phyloP scores from a whole-genome alignment of 2,329 filamentous ascomycete species.

The Cytospora chrysosperma region DNA sequence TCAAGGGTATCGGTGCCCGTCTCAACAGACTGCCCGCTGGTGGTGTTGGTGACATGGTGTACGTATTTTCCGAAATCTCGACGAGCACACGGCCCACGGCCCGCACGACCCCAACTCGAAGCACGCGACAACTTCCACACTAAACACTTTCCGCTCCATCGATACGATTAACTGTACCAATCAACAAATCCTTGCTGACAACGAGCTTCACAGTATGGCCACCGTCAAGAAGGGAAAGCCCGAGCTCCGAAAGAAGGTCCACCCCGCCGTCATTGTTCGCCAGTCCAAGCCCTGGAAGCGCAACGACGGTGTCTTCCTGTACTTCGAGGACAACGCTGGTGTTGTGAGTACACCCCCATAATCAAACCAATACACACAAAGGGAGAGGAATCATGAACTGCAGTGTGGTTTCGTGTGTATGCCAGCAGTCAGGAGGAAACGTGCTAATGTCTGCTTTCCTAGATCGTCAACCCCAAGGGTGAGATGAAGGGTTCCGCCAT shows the following conservation, averaged over 20 bases:
- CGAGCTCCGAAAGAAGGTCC: slow-evolving; percentile 99
- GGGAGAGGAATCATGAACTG: not conserved
- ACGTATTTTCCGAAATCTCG: slow-evolving; percentile 16
- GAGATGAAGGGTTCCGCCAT: slow-evolving; percentile 99
- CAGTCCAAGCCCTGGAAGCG: slow-evolving; percentile 99
- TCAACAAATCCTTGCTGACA: slow-evolving; percentile 6
- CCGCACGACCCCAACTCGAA: not conserved
- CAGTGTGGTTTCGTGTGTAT: not conserved
- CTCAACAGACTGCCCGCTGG: slow-evolving; percentile 96
- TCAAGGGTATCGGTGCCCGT: slow-evolving; percentile 97
- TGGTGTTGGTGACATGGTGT: slow-evolving; percentile 98
- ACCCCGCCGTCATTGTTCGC: slow-evolving; percentile 98
- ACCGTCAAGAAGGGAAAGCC: slow-evolving; percentile 99
- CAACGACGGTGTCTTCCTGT: slow-evolving; percentile 96
- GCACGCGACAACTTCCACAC: not conserved
- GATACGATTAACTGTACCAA: not conserved
- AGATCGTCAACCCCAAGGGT: slow-evolving; percentile 99
- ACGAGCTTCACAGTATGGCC: slow-evolving; percentile 63
- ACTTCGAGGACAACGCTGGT: slow-evolving; percentile 99
- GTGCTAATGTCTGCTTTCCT: slow-evolving; percentile 37
- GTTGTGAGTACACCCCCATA: slow-evolving; percentile 65
- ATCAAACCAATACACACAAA: not conserved
- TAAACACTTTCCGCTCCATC: not conserved
- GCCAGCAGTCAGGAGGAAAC: no score
- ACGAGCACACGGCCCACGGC: not conserved